Base-by-base conservation (phyloP, 2,329 filamentous ascomycete species). In the Ceratocystis diversiconidia region DNA sequence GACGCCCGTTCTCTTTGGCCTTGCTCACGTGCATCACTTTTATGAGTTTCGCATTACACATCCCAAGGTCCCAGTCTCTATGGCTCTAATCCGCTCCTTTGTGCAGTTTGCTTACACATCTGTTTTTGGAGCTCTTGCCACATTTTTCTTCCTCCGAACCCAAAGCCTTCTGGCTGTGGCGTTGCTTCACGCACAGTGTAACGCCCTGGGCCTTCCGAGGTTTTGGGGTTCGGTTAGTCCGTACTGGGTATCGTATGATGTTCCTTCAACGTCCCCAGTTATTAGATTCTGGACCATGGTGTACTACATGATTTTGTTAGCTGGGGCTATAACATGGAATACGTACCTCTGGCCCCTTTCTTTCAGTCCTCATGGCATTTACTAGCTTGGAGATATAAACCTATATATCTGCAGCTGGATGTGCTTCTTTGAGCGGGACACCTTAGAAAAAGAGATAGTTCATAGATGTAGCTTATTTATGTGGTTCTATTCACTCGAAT, bases 1-100 rank as follows among this genome's bases (percentile, higher is more conserved):
- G 10, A 89, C 90, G 1, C 92, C 92, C 5, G 78, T 96, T 10
- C 87, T 96, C 74, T 97, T 97, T 73, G 92, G 92, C 63, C 85
- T 96, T 57, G 92, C 94, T 6, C 94, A 99, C 76, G 76, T 95
- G 61, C 92, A 99, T 76, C 94, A 99, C 76, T 90, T 95, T 74
- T 95, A 96, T 77, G 94, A 97, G 76, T 96, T 95, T 75, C 83
- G 88, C 66, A 79, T 95, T 66, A 89, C 88, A 1, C 85, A 95
- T 71, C 89, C 90, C 7, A 79, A 84, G 68, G 85, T 87, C 1
- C 82, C 89, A 0, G 72, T 86, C 12, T 69, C 80, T 0, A 79
- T 83, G 1, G 85, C 87, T 5, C 72, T 94, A 5, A 72, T 88
- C 32, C 85, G 90, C 62, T 90, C 90, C 1, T 69, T 91, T 10